A percentile compares a stretch with the other conserved stretches of the same genome.
These are phyloP conservation scores for Polysphondylium violaceum DNA, from an alignment of 78 protist species.

Conservation along the genomic window DNA sequence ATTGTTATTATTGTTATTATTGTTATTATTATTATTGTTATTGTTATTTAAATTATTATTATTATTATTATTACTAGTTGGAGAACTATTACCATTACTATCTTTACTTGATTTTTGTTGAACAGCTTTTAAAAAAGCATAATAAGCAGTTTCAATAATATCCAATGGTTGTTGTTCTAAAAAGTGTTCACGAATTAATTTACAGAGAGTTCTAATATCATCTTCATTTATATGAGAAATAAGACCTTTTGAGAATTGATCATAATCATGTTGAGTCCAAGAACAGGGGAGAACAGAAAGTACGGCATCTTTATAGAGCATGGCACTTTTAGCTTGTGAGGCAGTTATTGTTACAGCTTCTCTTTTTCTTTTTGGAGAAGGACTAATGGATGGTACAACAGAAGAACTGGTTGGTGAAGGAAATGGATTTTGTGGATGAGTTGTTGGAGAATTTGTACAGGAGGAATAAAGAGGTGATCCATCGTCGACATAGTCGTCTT, in stretches of 20 bases:
- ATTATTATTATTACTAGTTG: background rate
- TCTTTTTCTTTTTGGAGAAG: background rate
- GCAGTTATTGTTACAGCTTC: constrained; percentile 42
- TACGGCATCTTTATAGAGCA: constrained; percentile 21
- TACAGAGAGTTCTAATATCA: constrained; percentile 61
- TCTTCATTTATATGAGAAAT: constrained; percentile 66
- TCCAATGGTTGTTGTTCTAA: constrained; percentile 46
- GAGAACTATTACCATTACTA: too few species aligned
- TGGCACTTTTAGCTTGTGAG: constrained; percentile 36
- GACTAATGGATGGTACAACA: background rate
- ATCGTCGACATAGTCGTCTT: constrained; percentile 9
- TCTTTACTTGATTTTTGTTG: constrained; percentile 42
- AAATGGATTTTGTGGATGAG: background rate
- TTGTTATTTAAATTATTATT: constrained; percentile 9
- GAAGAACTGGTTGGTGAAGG: background rate
- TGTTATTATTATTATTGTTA: background rate
- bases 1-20: background rate
- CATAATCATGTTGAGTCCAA: constrained; percentile 42
- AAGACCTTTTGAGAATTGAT: constrained; percentile 49
- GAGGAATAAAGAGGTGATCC: constrained; percentile 13
- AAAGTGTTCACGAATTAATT: constrained; percentile 57
- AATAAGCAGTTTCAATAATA: constrained; percentile 52
- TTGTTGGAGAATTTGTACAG: constrained; percentile 17
- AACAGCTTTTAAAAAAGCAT: constrained; percentile 68
- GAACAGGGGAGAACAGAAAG: constrained; percentile 23